Percentiles rank a stretch among this genome's conserved stretches.
These are phyloP conservation scores for Ustilago trichophora DNA, from an alignment of 1,284 basidiomycete genomes.

Conservation along the genomic window DNA sequence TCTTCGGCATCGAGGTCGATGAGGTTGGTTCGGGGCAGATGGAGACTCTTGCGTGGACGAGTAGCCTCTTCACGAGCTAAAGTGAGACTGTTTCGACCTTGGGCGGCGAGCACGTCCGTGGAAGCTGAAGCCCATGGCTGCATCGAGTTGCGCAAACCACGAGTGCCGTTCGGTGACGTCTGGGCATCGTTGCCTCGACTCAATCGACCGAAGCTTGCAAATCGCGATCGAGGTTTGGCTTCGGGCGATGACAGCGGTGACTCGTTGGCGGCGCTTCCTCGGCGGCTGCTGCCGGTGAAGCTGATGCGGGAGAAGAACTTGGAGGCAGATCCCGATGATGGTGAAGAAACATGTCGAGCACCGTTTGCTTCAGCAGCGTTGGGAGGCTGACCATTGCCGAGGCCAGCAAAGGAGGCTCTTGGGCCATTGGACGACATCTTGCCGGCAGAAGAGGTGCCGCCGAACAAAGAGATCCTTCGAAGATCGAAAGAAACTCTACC, in stretches of 20 bases:
- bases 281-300: constrained; percentile 24
- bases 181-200: constrained; percentile 9
- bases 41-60: constrained; percentile 32
- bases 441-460: constrained; percentile 1
- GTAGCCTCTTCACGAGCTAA: constrained; percentile 33
- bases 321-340: constrained; percentile 9
- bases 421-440: constrained; percentile 17
- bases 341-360: constrained; percentile 8
- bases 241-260: constrained; percentile 16
- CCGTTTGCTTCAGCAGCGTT: constrained; percentile 3
- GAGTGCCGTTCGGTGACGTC: neutral
- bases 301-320: constrained; percentile 41
- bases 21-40: constrained; percentile 20
- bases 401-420: constrained; percentile 11
- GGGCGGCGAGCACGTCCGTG: constrained; percentile 34
- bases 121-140: constrained; percentile 43
- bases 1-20: constrained; percentile 17
- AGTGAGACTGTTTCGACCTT: constrained; percentile 27
- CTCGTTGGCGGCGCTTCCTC: constrained; percentile 21
- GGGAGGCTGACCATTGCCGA: constrained; percentile 19
- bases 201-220: constrained; percentile 23
- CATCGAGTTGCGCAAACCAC: constrained; percentile 27
- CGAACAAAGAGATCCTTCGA: constrained; percentile 17
- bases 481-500: constrained; percentile 30
- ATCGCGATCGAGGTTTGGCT: constrained; percentile 22